Conservation (phyloP, 1,284 basidiomycete genomes). For the Ceratobasidium theobromae region DNA sequence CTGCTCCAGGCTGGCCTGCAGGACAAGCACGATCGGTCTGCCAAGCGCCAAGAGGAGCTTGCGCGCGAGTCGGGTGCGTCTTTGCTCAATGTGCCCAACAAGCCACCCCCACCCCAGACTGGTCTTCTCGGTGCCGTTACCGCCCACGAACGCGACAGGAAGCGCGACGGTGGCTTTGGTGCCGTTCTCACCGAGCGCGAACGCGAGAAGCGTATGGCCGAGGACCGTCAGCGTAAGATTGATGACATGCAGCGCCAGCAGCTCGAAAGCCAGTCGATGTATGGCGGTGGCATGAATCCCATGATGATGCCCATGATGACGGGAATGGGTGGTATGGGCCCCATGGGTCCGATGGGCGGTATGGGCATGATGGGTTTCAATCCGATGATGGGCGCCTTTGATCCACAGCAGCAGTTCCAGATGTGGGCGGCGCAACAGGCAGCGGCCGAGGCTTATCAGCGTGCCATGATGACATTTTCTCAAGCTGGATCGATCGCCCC, state of each 20-base stretch:
- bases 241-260: slow-evolving; percentile 89
- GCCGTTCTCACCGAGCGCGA: slow-evolving; percentile 94
- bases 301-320: slow-evolving; percentile 42
- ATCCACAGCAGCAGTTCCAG: slow-evolving; percentile 65
- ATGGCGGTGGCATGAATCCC: slow-evolving; percentile 46
- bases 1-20: slow-evolving; percentile 92
- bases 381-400: slow-evolving; percentile 57
- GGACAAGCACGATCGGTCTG: slow-evolving; percentile 93
- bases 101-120: slow-evolving; percentile 93
- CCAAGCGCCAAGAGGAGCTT: slow-evolving; percentile 90
- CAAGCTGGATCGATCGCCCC: slow-evolving; percentile 58
- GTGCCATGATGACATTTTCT: slow-evolving; percentile 85
- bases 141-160: slow-evolving; percentile 90
- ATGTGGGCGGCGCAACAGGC: slow-evolving; percentile 90
- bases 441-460: slow-evolving; percentile 76
- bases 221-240: slow-evolving; percentile 88
- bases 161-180: slow-evolving; percentile 91
- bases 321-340: slow-evolving; percentile 37
- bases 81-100: slow-evolving; percentile 90
- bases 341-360: slow-evolving; percentile 5
- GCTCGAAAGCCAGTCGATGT: slow-evolving; percentile 81
- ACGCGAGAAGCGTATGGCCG: slow-evolving; percentile 83
- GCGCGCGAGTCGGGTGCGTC: slow-evolving; percentile 88
- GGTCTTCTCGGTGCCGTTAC: slow-evolving; percentile 95
- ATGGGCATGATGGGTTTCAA: slow-evolving; percentile 43